These are phyloP conservation scores for Rhodotorula sp. DNA, from an alignment of 1,284 basidiomycete genomes.

Conservation along the genomic window DNA sequence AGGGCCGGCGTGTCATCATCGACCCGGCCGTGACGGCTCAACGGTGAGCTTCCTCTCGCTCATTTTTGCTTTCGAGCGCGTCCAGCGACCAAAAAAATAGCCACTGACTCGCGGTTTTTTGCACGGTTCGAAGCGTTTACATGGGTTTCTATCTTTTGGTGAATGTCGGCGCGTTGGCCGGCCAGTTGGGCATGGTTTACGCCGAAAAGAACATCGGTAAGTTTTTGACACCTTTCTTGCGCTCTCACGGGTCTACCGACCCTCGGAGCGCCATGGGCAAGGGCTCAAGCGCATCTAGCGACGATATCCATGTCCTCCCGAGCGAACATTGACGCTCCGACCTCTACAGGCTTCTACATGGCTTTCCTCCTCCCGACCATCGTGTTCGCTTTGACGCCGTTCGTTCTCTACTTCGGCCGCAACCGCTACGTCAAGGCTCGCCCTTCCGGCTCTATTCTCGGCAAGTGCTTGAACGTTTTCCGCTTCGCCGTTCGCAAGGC, in stretches of 20 bases:
- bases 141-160: conserved; percentile 43
- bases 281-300: no score
- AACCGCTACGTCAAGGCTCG: conserved; percentile 66
- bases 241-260: background rate
- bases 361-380: conserved; percentile 50
- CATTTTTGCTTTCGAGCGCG: conserved; percentile 53
- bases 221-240: background rate
- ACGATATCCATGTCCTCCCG: no score
- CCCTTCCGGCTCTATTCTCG: conserved; percentile 75
- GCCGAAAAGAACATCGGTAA: conserved; percentile 45
- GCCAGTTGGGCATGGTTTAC: conserved; percentile 52
- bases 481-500: conserved; percentile 45
- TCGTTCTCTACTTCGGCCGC: conserved; percentile 66
- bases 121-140: no score
- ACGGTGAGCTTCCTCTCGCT: conserved; percentile 13
- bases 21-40: conserved; percentile 71
- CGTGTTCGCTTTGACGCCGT: conserved; percentile 55
- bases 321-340: background rate
- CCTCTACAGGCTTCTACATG: conserved; percentile 49
- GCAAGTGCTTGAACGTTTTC: conserved; percentile 49
- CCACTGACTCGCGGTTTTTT: background rate
- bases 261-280: no score
- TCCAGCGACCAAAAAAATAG: conserved; percentile 60
- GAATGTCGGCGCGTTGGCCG: conserved; percentile 68
- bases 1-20: conserved; percentile 74